Percentiles rank a stretch among this genome's conserved stretches.
Evolutionary conservation across 2,329 filamentous ascomycete species (phyloP).

Genomic region (Seiridium unicorne): DNA sequence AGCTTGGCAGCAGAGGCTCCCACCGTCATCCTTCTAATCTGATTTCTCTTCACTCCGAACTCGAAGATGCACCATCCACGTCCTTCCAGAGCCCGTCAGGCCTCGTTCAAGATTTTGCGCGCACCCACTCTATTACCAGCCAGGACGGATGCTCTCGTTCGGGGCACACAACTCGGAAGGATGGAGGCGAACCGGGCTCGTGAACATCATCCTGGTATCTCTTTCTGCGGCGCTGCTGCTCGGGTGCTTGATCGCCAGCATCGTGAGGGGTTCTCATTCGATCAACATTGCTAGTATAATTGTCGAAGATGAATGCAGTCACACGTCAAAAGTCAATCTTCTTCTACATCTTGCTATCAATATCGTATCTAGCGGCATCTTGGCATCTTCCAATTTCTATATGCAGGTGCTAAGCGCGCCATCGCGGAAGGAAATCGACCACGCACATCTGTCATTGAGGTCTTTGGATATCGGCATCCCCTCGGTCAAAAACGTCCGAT

Average conservation of each 20-base stretch:
- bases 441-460: conserved; percentile 34
- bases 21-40: no score
- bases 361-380: conserved; percentile 3
- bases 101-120: no score
- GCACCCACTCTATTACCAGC: neutral
- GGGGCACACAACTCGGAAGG: neutral
- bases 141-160: neutral
- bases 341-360: conserved; percentile 7
- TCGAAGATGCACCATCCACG: no score
- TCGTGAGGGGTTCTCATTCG: neutral
- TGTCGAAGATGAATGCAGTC: neutral
- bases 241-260: neutral
- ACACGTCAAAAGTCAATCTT: neutral
- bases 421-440: conserved; percentile 23
- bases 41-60: no score
- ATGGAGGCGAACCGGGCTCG: neutral
- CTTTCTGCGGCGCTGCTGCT: neutral
- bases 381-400: conserved; percentile 15
- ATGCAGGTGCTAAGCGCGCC: conserved; percentile 15
- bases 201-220: neutral
- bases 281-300: neutral
- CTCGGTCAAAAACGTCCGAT: conserved; percentile 31
- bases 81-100: no score
- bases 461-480: conserved; percentile 42
- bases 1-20: no score